A percentile compares a stretch with the other conserved stretches of the same genome.
These are phyloP conservation scores for Suillus brevipes DNA, from an alignment of 768 basidiomycete genomes.

Conservation along the genomic window DNA sequence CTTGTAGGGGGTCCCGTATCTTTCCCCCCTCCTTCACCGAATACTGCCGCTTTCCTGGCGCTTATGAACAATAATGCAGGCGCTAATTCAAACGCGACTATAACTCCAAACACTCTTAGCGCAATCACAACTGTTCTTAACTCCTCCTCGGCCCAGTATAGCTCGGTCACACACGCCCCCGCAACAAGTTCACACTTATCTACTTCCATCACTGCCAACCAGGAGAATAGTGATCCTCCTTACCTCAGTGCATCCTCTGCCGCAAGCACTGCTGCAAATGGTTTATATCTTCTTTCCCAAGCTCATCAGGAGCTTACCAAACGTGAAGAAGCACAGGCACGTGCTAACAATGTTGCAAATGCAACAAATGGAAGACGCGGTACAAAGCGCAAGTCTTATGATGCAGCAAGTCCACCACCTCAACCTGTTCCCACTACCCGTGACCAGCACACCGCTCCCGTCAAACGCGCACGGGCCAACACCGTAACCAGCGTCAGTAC, in stretches of 20 bases:
- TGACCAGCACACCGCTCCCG: constrained; percentile 18
- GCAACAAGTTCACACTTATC: constrained; percentile 37
- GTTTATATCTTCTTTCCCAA: constrained; percentile 90
- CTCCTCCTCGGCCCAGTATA: constrained; percentile 27
- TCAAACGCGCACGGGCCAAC: constrained; percentile 41
- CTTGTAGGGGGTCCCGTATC: constrained; percentile 70
- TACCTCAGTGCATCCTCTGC: constrained; percentile 54
- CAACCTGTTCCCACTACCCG: constrained; percentile 22
- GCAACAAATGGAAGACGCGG: constrained; percentile 45
- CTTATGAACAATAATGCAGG: constrained; percentile 71
- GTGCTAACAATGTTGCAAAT: constrained; percentile 45
- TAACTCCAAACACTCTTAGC: constrained; percentile 60
- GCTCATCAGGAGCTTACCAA: constrained; percentile 96
- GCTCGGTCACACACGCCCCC: constrained; percentile 32
- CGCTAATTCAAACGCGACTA: constrained; percentile 41
- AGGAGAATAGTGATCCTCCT: constrained; percentile 29
- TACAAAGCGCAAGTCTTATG: constrained; percentile 70
- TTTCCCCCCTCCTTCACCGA: constrained; percentile 84
- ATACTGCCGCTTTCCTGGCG: constrained; percentile 89
- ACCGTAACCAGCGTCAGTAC: constrained; percentile 33
- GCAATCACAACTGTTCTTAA: constrained; percentile 77
- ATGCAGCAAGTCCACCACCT: constrained; percentile 41
- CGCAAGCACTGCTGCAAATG: constrained; percentile 79
- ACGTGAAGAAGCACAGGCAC: constrained; percentile 82
- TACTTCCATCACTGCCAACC: constrained; percentile 35